Conservation (phyloP, 2,329 filamentous ascomycete species). For the Ceratocystis cubensis region DNA sequence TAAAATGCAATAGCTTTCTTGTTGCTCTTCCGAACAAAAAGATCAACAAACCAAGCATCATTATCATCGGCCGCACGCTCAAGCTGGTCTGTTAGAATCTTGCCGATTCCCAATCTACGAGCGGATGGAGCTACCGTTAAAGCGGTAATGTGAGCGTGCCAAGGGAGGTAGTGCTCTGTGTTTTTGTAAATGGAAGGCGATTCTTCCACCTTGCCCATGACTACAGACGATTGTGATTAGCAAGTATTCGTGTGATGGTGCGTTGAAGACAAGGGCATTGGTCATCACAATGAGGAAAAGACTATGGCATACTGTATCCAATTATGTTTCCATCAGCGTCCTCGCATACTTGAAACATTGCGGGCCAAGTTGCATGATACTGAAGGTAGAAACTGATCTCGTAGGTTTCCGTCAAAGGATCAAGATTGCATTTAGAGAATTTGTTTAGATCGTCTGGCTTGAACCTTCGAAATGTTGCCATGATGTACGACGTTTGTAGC, state of each 20-base stretch:
- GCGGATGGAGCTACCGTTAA: constrained; percentile 82
- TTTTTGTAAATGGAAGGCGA: constrained; percentile 61
- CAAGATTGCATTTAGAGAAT: constrained; percentile 89
- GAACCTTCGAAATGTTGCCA: constrained; percentile 81
- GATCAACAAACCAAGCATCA: constrained; percentile 85
- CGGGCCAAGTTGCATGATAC: constrained; percentile 91
- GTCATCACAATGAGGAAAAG: background rate
- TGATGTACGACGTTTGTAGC: constrained; percentile 28
- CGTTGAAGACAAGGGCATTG: background rate
- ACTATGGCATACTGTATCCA: constrained; percentile 62
- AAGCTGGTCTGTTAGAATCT: constrained; percentile 65
- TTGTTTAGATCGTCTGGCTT: constrained; percentile 71
- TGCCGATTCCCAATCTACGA: constrained; percentile 75
- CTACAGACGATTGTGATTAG: constrained; percentile 34
- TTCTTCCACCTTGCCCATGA: constrained; percentile 93
- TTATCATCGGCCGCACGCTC: constrained; percentile 72
- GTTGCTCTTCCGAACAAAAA: constrained; percentile 87
- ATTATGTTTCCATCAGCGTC: constrained; percentile 78
- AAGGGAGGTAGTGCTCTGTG: constrained; percentile 90
- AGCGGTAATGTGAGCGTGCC: constrained; percentile 96
- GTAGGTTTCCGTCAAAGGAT: constrained; percentile 96
- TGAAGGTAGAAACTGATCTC: constrained; percentile 90
- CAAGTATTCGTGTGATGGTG: background rate
- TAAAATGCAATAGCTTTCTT: constrained; percentile 79
- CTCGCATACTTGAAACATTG: constrained; percentile 84